These are phyloP conservation scores for Tephrocybe sp. DNA, from an alignment of 768 basidiomycete genomes.

Conservation along the genomic window DNA sequence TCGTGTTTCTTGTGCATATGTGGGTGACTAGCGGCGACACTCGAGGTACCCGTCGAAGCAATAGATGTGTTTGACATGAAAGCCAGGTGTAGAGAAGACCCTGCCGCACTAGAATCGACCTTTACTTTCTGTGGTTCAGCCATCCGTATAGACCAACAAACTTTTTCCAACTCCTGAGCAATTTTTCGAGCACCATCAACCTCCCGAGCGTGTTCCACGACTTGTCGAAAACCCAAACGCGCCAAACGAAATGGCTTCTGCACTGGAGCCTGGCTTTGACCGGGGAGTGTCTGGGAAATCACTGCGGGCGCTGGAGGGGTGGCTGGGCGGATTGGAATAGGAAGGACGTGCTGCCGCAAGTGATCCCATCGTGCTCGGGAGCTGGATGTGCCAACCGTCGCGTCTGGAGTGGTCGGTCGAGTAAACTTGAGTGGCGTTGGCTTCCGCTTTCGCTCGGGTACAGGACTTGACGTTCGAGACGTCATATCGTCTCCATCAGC, in stretches of 20 bases:
- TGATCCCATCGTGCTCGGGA: conserved; percentile 51
- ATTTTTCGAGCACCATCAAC: conserved; percentile 52
- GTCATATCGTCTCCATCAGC: background rate
- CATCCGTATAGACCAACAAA: conserved; percentile 55
- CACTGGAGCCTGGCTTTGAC: conserved; percentile 34
- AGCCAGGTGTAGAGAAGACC: conserved; percentile 39
- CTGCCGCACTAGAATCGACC: conserved; percentile 25
- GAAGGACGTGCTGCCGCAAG: conserved; percentile 54
- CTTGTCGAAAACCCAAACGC: conserved; percentile 58
- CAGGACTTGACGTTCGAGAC: conserved; percentile 5
- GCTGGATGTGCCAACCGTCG: conserved; percentile 38
- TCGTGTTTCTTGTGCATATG: conserved; percentile 30
- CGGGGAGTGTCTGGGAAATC: conserved; percentile 16
- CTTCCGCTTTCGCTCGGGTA: conserved; percentile 12
- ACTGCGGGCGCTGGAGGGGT: conserved; percentile 27
- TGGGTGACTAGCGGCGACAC: conserved; percentile 15
- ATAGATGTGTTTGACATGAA: conserved; percentile 42
- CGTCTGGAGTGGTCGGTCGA: conserved; percentile 45
- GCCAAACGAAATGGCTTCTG: conserved; percentile 49
- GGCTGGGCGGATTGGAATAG: conserved; percentile 23
- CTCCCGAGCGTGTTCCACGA: conserved; percentile 64
- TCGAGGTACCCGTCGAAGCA: conserved; percentile 21
- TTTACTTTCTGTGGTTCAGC: conserved; percentile 33
- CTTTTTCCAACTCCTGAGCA: conserved; percentile 54
- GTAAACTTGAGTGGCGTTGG: conserved; percentile 12